These are phyloP conservation scores for Pythium volutum DNA, from an alignment of 352 stramenopile species.

Conservation along the genomic window DNA sequence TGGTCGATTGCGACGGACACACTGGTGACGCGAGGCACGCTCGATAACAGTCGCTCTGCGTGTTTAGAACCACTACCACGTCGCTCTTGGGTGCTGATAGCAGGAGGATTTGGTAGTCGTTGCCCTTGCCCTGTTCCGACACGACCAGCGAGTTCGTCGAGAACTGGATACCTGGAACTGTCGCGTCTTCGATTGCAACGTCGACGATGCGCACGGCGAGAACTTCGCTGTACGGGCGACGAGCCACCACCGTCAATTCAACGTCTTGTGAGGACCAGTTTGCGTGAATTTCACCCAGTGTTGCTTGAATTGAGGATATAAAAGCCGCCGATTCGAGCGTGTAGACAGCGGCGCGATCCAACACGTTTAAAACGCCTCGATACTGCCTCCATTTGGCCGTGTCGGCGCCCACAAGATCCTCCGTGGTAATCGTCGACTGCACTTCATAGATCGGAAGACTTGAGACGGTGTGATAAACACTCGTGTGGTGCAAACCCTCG, in stretches of 20 bases:
- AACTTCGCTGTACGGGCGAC: conserved; percentile 11
- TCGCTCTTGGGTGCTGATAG: conserved; percentile 56
- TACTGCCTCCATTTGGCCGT: conserved; percentile 14
- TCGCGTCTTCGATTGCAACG: conserved; percentile 43
- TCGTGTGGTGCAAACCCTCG: conserved; percentile 38
- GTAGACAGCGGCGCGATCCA: conserved; percentile 1
- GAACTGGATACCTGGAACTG: conserved; percentile 61
- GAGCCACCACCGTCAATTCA: conserved; percentile 16
- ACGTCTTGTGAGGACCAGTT: conserved; percentile 44
- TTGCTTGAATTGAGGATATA: background rate
- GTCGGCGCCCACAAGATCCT: conserved; percentile 1
- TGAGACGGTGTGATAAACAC: conserved; percentile 29
- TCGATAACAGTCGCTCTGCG: conserved; percentile 57
- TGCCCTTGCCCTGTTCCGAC: conserved; percentile 59
- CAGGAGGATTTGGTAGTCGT: conserved; percentile 72
- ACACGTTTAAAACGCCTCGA: conserved; percentile 1
- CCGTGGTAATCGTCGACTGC: conserved; percentile 28
- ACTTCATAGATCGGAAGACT: conserved; percentile 36
- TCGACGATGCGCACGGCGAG: conserved; percentile 2
- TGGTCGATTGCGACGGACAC: conserved; percentile 1
- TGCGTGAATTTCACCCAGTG: conserved; percentile 28
- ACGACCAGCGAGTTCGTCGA: conserved; percentile 60
- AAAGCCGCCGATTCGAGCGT: background rate
- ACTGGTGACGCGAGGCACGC: conserved; percentile 26
- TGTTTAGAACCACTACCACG: conserved; percentile 44